Evolutionary conservation across 345 rosid genomes (phyloP).

Genomic region (Erucastrum elatum): DNA sequence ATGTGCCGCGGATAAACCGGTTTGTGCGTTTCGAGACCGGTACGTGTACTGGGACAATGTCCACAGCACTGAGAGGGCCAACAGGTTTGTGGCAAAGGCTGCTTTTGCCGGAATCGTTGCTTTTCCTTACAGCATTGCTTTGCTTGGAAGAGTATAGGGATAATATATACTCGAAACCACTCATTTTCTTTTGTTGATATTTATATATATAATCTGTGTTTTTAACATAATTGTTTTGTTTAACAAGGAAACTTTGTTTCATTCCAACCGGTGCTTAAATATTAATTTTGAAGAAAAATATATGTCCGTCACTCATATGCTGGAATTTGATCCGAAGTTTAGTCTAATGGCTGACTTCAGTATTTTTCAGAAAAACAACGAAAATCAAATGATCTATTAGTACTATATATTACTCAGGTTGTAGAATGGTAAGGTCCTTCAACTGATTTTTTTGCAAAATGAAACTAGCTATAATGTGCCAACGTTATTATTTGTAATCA

Average conservation of each 20-base stretch:
- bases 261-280: neutral
- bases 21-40: conserved; percentile 23
- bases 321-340: neutral
- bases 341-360: neutral
- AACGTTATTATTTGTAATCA: neutral
- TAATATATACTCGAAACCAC: neutral
- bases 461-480: too few species aligned
- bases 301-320: neutral
- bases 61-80: conserved; percentile 37
- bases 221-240: neutral
- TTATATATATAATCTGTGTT: neutral
- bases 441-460: too few species aligned
- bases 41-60: conserved; percentile 42
- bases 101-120: conserved; percentile 27
- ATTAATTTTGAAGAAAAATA: neutral
- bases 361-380: neutral
- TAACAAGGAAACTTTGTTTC: neutral
- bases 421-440: too few species aligned
- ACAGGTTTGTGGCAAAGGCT: conserved; percentile 9
- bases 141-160: conserved; percentile 9
- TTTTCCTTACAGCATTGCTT: conserved; percentile 20
- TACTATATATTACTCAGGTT: too few species aligned
- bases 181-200: neutral
- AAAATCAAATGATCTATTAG: too few species aligned
- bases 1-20: conserved; percentile 22